Conservation (phyloP, 371 early-diverging fungal species). For the Rhizopus sp. region DNA sequence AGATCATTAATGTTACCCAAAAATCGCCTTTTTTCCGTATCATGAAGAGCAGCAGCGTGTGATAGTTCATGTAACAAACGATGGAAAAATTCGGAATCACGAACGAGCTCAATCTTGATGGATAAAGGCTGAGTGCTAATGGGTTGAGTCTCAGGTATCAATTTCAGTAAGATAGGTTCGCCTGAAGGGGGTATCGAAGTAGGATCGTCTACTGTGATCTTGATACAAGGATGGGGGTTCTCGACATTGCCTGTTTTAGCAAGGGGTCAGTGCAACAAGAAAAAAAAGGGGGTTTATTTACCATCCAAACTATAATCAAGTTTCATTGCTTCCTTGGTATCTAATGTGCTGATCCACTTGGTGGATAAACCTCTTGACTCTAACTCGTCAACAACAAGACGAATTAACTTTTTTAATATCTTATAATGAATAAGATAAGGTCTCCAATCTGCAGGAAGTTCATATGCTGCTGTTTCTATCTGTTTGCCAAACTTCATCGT, state of each 20-base stretch:
- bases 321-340: slow-evolving; percentile 26
- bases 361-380: slow-evolving; percentile 45
- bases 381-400: slow-evolving; percentile 67
- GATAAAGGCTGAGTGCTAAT: slow-evolving; percentile 21
- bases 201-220: slow-evolving; percentile 36
- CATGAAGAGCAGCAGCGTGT: slow-evolving; percentile 46
- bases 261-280: background rate
- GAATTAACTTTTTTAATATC: slow-evolving; percentile 67
- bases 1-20: slow-evolving; percentile 41
- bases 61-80: slow-evolving; percentile 51
- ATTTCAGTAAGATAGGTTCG: slow-evolving; percentile 17
- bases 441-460: slow-evolving; percentile 70
- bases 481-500: slow-evolving; percentile 52
- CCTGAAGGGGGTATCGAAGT: slow-evolving; percentile 12
- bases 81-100: slow-evolving; percentile 62
- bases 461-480: slow-evolving; percentile 59
- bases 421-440: slow-evolving; percentile 74
- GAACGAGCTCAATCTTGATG: slow-evolving; percentile 52
- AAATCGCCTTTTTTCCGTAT: slow-evolving; percentile 41
- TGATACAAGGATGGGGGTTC: slow-evolving; percentile 41
- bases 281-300: slow-evolving; percentile 12
- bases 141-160: slow-evolving; percentile 19
- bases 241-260: slow-evolving; percentile 26
- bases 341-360: slow-evolving; percentile 34
- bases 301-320: slow-evolving; percentile 52